Base-by-base conservation (phyloP, 108 stramenopile genomes). In the Cyclostephanos invisitatus region DNA sequence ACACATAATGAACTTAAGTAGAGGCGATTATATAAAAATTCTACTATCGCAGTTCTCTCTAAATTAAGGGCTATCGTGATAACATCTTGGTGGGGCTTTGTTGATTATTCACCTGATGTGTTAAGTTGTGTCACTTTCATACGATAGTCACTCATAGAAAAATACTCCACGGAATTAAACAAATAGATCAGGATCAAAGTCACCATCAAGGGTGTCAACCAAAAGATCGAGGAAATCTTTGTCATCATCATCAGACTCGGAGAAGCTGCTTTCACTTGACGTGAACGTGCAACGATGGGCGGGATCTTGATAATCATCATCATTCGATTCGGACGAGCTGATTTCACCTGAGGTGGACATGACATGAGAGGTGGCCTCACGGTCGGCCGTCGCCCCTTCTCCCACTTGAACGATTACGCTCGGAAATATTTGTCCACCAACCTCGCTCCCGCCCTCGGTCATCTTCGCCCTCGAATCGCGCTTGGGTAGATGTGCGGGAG, bases 151-250 rank as follows among this genome's bases (percentile, higher is more conserved):
- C n/a, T n/a, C n/a, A n/a, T n/a, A n/a, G n/a, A n/a, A 32, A 32
- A 4, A 32, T 32, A 4, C 32, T 32, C 32, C 32, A 32, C 2
- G 32, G 22, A 29, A 21, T 60, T 40, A 60, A 46, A 64, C 17
- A 20, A 77, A 17, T 21, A 77, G 46, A 0, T 63, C 46, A 5
- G 50, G 67, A 38, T 79, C 71, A 37, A 79, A 79, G n/a, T 79
- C 78, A 1, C 14, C 70, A 56, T 72, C 78, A 7, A 79, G 38
- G 2, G 67, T 68, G 47, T 79, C 70, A 1, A 61, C 78, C 70
- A 79, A 67, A 14, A 79, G 53, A 54, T 79, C 78, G 60, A 79
- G 50, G 12, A 79, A 68, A 15, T 72, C 74, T 32, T 42, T 66
- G 8, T 72, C 78, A 37, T 68, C 78, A 27, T 63, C 62, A 18